Evolutionary conservation across 2,329 filamentous ascomycete species (phyloP).

Genomic region (Thielaviopsis cerberus): DNA sequence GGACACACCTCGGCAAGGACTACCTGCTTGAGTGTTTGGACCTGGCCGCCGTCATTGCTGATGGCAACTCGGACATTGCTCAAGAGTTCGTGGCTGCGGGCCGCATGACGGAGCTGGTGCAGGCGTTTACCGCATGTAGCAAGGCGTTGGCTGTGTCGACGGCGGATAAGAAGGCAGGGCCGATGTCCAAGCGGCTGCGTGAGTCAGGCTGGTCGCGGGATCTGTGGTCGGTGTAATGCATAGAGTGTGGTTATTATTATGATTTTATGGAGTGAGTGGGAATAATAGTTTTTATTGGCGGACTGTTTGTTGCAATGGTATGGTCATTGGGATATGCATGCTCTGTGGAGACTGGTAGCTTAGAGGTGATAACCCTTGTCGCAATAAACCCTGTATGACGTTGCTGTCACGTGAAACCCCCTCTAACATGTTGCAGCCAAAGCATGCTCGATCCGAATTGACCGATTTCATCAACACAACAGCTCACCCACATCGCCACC

Average conservation of each 20-base stretch:
- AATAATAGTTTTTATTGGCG: background rate
- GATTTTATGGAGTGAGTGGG: background rate
- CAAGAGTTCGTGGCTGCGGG: slow-evolving; percentile 42
- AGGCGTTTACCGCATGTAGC: slow-evolving; percentile 58
- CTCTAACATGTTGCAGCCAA: background rate
- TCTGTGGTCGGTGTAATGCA: slow-evolving; percentile 38
- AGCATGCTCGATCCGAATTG: too few species aligned
- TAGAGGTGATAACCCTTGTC: background rate
- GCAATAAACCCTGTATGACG: slow-evolving; percentile 3
- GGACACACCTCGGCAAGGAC: slow-evolving; percentile 54
- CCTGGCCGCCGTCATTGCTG: slow-evolving; percentile 56
- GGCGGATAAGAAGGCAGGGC: slow-evolving; percentile 31
- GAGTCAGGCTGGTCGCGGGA: slow-evolving; percentile 45
- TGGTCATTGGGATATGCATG: too few species aligned
- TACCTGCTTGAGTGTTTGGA: slow-evolving; percentile 74
- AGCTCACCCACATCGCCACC: too few species aligned
- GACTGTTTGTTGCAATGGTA: too few species aligned
- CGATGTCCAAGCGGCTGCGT: slow-evolving; percentile 37
- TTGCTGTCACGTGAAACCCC: slow-evolving; percentile 4
- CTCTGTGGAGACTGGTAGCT: background rate
- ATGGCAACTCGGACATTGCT: slow-evolving; percentile 48
- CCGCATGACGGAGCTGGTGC: slow-evolving; percentile 58
- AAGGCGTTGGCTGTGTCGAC: slow-evolving; percentile 45
- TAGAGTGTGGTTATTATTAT: background rate
- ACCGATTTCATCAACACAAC: too few species aligned